These are phyloP conservation scores for Mortierella sp. DNA, from an alignment of 371 early-diverging fungal genomes.

Conservation along the genomic window DNA sequence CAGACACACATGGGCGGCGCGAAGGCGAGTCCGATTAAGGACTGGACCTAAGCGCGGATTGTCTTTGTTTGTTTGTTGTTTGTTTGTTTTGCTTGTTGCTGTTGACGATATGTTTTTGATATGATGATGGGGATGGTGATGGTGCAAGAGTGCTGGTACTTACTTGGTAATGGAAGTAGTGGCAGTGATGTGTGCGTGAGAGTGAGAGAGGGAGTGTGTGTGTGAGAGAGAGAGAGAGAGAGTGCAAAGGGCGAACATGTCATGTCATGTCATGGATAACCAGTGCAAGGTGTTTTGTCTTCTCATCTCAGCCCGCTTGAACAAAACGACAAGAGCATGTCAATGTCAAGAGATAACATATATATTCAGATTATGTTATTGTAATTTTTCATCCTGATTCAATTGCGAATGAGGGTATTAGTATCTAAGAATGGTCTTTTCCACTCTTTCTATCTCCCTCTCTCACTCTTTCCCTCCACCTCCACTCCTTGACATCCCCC, in stretches of 20 bases:
- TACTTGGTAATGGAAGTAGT: too few relatives aligned
- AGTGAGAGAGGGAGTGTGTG: neutral
- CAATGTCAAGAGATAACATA: neutral
- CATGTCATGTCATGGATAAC: neutral
- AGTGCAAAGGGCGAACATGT: neutral
- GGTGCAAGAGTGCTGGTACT: too few relatives aligned
- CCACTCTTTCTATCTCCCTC: neutral
- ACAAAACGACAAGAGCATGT: neutral
- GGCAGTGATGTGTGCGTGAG: neutral
- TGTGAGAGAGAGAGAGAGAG: neutral
- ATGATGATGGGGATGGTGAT: too few relatives aligned
- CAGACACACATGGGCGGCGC: slow-evolving; percentile 16
- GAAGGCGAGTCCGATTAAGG: neutral
- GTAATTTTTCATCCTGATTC: neutral
- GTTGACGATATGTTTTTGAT: too few relatives aligned
- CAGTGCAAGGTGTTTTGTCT: neutral
- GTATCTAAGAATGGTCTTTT: neutral
- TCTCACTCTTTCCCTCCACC: neutral
- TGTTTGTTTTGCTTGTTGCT: neutral
- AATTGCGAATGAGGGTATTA: neutral
- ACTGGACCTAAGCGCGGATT: neutral
- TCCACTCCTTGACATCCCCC: neutral
- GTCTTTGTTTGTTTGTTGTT: neutral
- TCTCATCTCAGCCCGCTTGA: neutral
- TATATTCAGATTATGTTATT: neutral